Conservation (phyloP, 164 flowering plant genomes). For the Chloranthus sessilifolius region DNA sequence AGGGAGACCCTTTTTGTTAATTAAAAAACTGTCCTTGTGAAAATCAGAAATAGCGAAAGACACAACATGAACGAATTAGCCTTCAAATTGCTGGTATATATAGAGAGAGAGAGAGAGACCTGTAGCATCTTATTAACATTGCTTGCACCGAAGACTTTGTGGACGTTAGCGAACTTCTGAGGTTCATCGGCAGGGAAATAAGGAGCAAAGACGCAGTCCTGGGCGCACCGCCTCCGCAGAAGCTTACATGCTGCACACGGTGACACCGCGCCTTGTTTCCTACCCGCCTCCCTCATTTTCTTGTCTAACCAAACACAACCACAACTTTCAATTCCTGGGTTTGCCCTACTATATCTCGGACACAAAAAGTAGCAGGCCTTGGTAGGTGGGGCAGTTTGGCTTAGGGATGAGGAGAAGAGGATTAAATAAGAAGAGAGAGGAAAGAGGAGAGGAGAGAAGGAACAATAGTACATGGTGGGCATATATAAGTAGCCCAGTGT, state of each 20-base stretch:
- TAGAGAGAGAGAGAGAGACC: conserved; percentile 28
- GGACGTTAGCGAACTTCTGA: conserved; percentile 85
- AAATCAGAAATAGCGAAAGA: conserved; percentile 1
- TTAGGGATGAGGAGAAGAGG: neutral
- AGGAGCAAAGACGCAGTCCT: conserved; percentile 78
- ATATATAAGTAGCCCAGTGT: too few relatives aligned
- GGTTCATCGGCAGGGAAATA: conserved; percentile 89
- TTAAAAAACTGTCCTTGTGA: neutral
- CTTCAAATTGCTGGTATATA: too few relatives aligned
- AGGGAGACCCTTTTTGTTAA: neutral
- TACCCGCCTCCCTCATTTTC: conserved; percentile 35
- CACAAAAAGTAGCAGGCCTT: neutral
- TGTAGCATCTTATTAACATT: conserved; percentile 92
- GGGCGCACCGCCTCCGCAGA: conserved; percentile 66
- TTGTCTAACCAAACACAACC: neutral
- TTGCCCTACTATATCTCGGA: neutral
- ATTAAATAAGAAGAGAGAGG: neutral
- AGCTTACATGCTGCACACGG: conserved; percentile 95
- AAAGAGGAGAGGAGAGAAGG: neutral
- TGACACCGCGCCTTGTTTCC: conserved; percentile 50
- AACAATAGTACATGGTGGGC: conserved; percentile 8
- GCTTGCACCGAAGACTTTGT: conserved; percentile 90
- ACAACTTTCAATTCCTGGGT: neutral
- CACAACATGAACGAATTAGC: too few relatives aligned
- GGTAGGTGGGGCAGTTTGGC: neutral